These are phyloP conservation scores for Filosporella fistucella DNA, from an alignment of 495 filamentous ascomycete genomes.

Conservation along the genomic window DNA sequence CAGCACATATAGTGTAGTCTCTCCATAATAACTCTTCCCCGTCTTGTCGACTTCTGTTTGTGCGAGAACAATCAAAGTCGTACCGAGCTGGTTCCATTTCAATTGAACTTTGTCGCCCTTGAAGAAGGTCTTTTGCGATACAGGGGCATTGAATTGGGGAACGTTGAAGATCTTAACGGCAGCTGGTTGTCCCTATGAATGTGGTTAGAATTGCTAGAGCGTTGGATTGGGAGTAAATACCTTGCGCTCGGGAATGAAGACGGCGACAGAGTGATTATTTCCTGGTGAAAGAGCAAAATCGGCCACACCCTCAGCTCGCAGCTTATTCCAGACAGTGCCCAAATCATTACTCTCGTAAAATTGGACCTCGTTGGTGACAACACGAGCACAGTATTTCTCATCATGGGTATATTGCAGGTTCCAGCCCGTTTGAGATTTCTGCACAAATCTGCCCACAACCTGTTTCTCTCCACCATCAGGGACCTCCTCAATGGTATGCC, in stretches of 20 bases:
- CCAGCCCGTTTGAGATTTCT: slow-evolving; percentile 94
- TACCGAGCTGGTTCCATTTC: slow-evolving; percentile 93
- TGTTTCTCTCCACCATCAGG: slow-evolving; percentile 53
- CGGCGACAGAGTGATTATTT: slow-evolving; percentile 82
- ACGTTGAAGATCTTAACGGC: slow-evolving; percentile 92
- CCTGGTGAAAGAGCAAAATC: slow-evolving; percentile 90
- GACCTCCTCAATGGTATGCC: slow-evolving; percentile 66
- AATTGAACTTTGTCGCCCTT: slow-evolving; percentile 98
- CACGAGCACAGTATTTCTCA: slow-evolving; percentile 85
- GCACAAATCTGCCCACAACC: slow-evolving; percentile 84
- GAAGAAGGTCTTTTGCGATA: slow-evolving; percentile 98
- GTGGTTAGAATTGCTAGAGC: slow-evolving; percentile 10
- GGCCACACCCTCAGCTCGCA: slow-evolving; percentile 84
- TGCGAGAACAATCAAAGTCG: slow-evolving; percentile 87
- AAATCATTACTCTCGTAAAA: slow-evolving; percentile 89
- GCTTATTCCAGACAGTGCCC: slow-evolving; percentile 86
- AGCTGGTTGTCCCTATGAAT: slow-evolving; percentile 74
- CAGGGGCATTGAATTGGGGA: slow-evolving; percentile 70
- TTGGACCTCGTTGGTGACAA: slow-evolving; percentile 95
- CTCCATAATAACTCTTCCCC: slow-evolving; percentile 97
- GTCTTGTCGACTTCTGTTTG: slow-evolving; percentile 98
- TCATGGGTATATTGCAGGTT: slow-evolving; percentile 95
- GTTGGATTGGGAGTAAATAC: slow-evolving; percentile 34
- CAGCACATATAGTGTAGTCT: slow-evolving; percentile 94
- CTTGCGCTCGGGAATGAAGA: slow-evolving; percentile 94